A percentile compares a stretch with the other conserved stretches of the same genome.
Evolutionary conservation across 306 rosid genomes (phyloP).

Genomic region (Vigna nakashimae): DNA sequence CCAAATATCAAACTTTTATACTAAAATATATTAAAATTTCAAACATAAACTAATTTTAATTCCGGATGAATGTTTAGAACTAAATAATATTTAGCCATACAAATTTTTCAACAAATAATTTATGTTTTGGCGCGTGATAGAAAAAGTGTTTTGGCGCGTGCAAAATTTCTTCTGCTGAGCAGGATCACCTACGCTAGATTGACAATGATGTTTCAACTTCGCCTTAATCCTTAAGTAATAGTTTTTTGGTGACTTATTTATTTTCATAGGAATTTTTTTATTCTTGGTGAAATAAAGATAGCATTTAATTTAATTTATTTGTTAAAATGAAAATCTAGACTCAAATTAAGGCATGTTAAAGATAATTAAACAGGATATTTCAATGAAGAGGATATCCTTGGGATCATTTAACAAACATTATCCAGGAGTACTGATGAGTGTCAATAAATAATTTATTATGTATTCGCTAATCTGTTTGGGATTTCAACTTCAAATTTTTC

Average conservation of each 20-base stretch:
- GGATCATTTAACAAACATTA: slow-evolving; percentile 3
- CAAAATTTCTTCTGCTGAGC: background rate
- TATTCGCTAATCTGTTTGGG: background rate
- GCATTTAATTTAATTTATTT: background rate
- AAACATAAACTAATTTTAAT: too few species aligned
- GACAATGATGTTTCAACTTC: background rate
- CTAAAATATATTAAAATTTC: too few species aligned
- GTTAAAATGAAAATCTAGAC: background rate
- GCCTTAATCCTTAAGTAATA: slow-evolving; percentile 33
- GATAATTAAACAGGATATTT: background rate
- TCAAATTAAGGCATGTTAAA: background rate
- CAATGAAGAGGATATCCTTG: background rate
- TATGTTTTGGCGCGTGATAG: background rate
- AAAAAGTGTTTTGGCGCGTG: background rate
- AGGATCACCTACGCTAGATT: background rate
- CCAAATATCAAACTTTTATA: too few species aligned
- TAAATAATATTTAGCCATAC: too few species aligned
- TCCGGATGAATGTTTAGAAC: too few species aligned
- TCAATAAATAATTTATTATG: background rate
- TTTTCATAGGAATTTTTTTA: background rate
- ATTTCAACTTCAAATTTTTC: background rate
- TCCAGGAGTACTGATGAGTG: background rate
- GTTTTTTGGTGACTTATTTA: background rate
- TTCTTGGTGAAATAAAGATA: background rate
- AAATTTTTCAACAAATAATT: too few species aligned